phyloP scores from a whole-genome alignment of 208 protist genomes.

The Leishmania major region DNA sequence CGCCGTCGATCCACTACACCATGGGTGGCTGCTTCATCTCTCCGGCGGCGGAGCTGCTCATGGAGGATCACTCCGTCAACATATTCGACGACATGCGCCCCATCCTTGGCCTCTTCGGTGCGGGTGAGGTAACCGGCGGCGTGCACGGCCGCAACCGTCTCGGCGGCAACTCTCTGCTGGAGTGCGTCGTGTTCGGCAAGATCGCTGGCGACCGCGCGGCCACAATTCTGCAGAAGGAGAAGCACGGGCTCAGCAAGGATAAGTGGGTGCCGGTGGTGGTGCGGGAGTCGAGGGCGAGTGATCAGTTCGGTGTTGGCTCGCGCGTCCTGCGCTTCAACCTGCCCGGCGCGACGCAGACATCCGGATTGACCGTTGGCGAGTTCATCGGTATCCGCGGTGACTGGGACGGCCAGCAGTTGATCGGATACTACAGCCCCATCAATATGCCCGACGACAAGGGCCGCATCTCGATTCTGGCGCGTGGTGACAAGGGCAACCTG shows the following conservation, averaged over 20 bases:
- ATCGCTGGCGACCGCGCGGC: slow-evolving; percentile 80
- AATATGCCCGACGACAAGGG: slow-evolving; percentile 67
- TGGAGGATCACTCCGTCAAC: slow-evolving; percentile 43
- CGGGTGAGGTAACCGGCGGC: slow-evolving; percentile 96
- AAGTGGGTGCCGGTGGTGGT: slow-evolving; percentile 52
- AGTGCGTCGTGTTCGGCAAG: slow-evolving; percentile 71
- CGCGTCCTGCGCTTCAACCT: slow-evolving; percentile 73
- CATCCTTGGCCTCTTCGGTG: slow-evolving; percentile 93
- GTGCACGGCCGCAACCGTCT: slow-evolving; percentile 97
- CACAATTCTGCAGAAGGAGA: slow-evolving; percentile 64
- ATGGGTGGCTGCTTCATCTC: slow-evolving; percentile 96
- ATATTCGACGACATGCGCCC: slow-evolving; percentile 68
- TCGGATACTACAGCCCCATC: slow-evolving; percentile 79
- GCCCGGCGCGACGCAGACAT: slow-evolving; percentile 62
- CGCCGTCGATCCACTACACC: slow-evolving; percentile 96
- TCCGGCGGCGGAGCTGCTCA: slow-evolving; percentile 79
- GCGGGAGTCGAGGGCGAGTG: slow-evolving; percentile 47
- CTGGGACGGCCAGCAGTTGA: slow-evolving; percentile 53
- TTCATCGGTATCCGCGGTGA: slow-evolving; percentile 69
- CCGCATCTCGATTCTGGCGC: slow-evolving; percentile 64
- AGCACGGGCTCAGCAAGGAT: slow-evolving; percentile 41
- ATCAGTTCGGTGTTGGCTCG: slow-evolving; percentile 48
- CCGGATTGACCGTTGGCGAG: slow-evolving; percentile 71
- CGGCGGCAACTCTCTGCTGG: slow-evolving; percentile 96
- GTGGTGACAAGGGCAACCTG: slow-evolving; percentile 55